Evolutionary conservation across 2,329 filamentous ascomycete species (phyloP), one percentile per base, ranked within the genome.

Genomic region (Neonectria faginata): DNA sequence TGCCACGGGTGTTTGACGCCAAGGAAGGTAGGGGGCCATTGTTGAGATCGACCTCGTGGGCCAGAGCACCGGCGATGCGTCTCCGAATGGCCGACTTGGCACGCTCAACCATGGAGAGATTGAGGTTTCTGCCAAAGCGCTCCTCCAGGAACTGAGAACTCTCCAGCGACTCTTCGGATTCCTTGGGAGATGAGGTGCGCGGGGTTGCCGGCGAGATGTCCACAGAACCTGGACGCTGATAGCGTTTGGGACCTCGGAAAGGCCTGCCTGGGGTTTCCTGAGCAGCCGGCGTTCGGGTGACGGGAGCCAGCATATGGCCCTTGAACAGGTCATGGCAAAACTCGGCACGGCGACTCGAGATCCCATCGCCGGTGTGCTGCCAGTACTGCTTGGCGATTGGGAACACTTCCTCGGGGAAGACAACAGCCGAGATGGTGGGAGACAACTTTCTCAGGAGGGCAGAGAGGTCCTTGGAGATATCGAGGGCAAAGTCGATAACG

Each of bases 341-440:
- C 76, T 97, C 95, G 36, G 93, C 94, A 44, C 94, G 88, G 54
- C 96, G 90, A 77, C 94, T 97, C 0, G 94, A 97, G 14, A 97
- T 85, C 16, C 96, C 96, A 66, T 97, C 94, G 20, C 96, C 96
- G 0, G 92, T 92, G 78, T 99, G 96, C 78, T 98, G 96, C 96
- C 96, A 99, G 74, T 97, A 97, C 73, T 94, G 88, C 78, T 97
- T 98, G n/a, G 93, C 92, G 64, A 92, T 79, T 5, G 88, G 80
- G 72, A 91, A 94, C 18, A 88, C 80, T 12, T 89, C 86, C 50
- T 86, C 82, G 0, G 90, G 88, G 71, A 91, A 93, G 45, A 98
- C 76, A 3, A 97, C 89, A 25, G 89, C 89, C 1, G 87, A 91
- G 22, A 94, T 81, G 10, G 85, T 83, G 0, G 91, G 89, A 2